Percentiles rank a stretch among this genome's conserved stretches.
These are phyloP conservation scores for Colletotrichum cordylinicola DNA, from an alignment of 2,329 filamentous ascomycete species.

Conservation along the genomic window DNA sequence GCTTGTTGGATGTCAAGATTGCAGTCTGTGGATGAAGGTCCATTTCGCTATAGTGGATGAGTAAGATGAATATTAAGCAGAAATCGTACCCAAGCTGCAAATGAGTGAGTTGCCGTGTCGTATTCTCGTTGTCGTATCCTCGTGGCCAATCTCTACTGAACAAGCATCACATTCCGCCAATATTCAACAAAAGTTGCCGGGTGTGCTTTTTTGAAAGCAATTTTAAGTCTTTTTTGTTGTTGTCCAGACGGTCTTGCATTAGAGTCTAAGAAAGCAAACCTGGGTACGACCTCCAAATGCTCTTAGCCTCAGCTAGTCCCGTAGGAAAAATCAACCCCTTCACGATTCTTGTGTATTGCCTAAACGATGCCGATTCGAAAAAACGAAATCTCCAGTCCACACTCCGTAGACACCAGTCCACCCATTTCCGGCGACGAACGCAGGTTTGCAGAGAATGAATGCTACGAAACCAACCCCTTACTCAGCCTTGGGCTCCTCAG, in stretches of 20 bases:
- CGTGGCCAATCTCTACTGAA: too few species aligned
- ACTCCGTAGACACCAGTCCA: slow-evolving; percentile 70
- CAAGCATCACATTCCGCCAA: slow-evolving; percentile 13
- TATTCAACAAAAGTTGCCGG: background rate
- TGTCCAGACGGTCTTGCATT: slow-evolving; percentile 63
- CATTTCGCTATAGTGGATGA: slow-evolving; percentile 62
- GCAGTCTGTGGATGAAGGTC: slow-evolving; percentile 70
- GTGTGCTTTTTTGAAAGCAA: slow-evolving; percentile 42
- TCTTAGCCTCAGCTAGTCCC: slow-evolving; percentile 45
- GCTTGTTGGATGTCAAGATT: slow-evolving; percentile 69
- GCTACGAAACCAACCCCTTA: slow-evolving; percentile 40
- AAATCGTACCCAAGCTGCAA: background rate
- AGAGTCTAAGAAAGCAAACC: slow-evolving; percentile 61
- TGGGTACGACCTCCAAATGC: slow-evolving; percentile 53
- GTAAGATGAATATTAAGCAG: background rate
- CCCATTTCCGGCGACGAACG: slow-evolving; percentile 50
- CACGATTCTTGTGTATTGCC: slow-evolving; percentile 46
- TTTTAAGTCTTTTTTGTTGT: slow-evolving; percentile 55
- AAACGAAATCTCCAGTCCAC: slow-evolving; percentile 62
- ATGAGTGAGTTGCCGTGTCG: background rate
- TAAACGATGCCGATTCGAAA: slow-evolving; percentile 56
- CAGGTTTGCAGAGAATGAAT: slow-evolving; percentile 33
- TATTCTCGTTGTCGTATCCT: background rate
- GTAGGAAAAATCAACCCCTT: slow-evolving; percentile 41
- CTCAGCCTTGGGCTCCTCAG: slow-evolving; percentile 75